phyloP scores from a whole-genome alignment of 2,329 filamentous ascomycete genomes.

The Fusarium sp. region DNA sequence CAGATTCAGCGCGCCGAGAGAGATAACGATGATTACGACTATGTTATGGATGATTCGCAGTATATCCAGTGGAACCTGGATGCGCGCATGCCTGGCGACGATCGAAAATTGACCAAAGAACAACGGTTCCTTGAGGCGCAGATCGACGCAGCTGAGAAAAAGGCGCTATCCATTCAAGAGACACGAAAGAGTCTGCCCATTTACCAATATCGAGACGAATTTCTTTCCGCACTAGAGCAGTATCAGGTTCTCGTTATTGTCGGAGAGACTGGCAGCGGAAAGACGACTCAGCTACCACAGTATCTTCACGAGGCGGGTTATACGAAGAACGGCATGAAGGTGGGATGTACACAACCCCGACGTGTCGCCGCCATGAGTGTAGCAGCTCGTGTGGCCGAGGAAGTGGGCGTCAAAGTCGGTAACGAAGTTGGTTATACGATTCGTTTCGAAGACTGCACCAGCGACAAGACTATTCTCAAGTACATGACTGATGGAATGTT shows the following conservation, averaged over 20 bases:
- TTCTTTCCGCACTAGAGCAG: slow-evolving; percentile 86
- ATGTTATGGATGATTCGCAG: slow-evolving; percentile 90
- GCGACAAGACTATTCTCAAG: slow-evolving; percentile 90
- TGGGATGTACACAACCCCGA: slow-evolving; percentile 94
- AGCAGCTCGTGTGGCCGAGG: slow-evolving; percentile 93
- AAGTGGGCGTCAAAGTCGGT: slow-evolving; percentile 90
- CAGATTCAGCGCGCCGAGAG: slow-evolving; percentile 82
- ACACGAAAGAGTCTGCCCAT: slow-evolving; percentile 91
- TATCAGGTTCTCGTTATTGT: slow-evolving; percentile 93
- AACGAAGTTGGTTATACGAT: slow-evolving; percentile 95
- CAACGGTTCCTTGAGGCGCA: slow-evolving; percentile 83
- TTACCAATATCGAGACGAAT: slow-evolving; percentile 86
- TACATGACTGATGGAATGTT: slow-evolving; percentile 99
- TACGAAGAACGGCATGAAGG: slow-evolving; percentile 84
- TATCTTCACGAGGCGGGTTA: slow-evolving; percentile 93
- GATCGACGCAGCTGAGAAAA: slow-evolving; percentile 89
- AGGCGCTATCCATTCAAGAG: slow-evolving; percentile 88
- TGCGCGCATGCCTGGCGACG: slow-evolving; percentile 77
- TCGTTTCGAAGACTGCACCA: slow-evolving; percentile 92
- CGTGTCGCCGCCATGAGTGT: slow-evolving; percentile 98
- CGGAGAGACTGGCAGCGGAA: slow-evolving; percentile 94
- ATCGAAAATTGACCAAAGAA: slow-evolving; percentile 79
- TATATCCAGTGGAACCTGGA: slow-evolving; percentile 88
- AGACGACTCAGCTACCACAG: slow-evolving; percentile 95
- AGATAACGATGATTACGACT: slow-evolving; percentile 88